Percentiles rank a stretch among this genome's conserved stretches.
These are phyloP conservation scores for Rutidosis leptorrhynchoides DNA, from an alignment of 129 eudicot species.

Conservation along the genomic window DNA sequence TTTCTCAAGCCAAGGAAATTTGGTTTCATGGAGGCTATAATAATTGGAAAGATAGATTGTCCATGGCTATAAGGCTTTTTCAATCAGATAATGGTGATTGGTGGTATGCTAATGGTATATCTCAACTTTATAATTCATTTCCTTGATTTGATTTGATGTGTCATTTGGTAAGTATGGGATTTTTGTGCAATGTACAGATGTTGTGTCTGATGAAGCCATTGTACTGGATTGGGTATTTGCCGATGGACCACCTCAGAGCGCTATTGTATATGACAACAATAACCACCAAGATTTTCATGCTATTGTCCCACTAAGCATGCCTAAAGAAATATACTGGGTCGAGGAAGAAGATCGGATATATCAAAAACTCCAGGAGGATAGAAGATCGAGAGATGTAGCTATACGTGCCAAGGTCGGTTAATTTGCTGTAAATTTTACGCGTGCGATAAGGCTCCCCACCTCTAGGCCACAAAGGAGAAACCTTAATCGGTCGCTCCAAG, in stretches of 20 bases:
- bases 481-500: no score
- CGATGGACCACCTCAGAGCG: constrained; percentile 86
- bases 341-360: constrained; percentile 69
- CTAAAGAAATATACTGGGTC: constrained; percentile 67
- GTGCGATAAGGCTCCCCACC: no score
- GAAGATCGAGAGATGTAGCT: constrained; percentile 70
- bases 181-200: constrained; percentile 64
- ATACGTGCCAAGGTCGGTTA: constrained; percentile 80
- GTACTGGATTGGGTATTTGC: constrained; percentile 98
- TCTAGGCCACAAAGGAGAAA: no score
- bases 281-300: constrained; percentile 78
- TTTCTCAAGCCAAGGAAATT: constrained; percentile 53
- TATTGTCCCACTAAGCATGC: constrained; percentile 54
- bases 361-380: constrained; percentile 70
- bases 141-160: no score
- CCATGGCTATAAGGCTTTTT: constrained; percentile 63
- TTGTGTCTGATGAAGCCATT: constrained; percentile 70
- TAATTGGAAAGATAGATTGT: constrained; percentile 78
- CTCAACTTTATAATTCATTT: constrained; percentile 19
- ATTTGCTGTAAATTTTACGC: no score
- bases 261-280: constrained; percentile 75
- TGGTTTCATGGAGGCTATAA: constrained; percentile 95
- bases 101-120: constrained; percentile 91
- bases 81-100: constrained; percentile 70
- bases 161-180: no score